These are phyloP conservation scores for Polytrichum commune DNA, from an alignment of 225 moss, liverwort and hornwort species.

Conservation along the genomic window DNA sequence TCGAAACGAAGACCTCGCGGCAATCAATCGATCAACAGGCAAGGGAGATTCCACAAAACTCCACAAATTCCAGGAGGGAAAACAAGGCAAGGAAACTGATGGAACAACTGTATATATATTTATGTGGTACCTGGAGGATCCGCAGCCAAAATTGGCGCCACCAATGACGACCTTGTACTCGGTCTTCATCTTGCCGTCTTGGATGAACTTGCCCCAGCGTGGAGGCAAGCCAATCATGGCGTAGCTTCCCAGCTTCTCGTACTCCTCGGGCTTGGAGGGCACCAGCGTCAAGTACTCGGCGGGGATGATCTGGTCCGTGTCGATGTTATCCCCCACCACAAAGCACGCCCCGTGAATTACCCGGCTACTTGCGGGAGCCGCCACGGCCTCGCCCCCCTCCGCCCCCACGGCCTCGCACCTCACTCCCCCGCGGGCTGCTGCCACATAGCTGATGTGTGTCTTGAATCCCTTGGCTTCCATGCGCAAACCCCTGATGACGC, in stretches of 20 bases:
- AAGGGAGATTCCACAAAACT: too few species aligned
- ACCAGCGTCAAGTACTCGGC: constrained; percentile 89
- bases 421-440: too few species aligned
- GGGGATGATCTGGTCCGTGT: constrained; percentile 98
- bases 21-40: too few species aligned
- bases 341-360: constrained; percentile 88
- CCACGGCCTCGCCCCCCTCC: not conserved
- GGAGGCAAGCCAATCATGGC: constrained; percentile 92
- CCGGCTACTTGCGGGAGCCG: constrained; percentile 24
- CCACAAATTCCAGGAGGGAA: too few species aligned
- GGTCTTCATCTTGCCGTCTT: constrained; percentile 65
- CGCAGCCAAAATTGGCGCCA: constrained; percentile 91
- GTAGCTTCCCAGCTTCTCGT: constrained; percentile 93
- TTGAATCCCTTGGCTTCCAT: too few species aligned
- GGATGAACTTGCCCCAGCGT: constrained; percentile 67
- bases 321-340: constrained; percentile 90
- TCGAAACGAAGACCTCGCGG: too few species aligned
- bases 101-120: too few species aligned
- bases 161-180: constrained; percentile 78
- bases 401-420: too few species aligned
- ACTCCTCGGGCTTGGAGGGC: constrained; percentile 87
- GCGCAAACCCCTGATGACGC: too few species aligned
- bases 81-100: too few species aligned
- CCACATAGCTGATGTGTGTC: too few species aligned
- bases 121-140: constrained; percentile 62